Evolutionary conservation across 2,329 filamentous ascomycete species (phyloP).

Genomic region (Fusarium bactridioides): DNA sequence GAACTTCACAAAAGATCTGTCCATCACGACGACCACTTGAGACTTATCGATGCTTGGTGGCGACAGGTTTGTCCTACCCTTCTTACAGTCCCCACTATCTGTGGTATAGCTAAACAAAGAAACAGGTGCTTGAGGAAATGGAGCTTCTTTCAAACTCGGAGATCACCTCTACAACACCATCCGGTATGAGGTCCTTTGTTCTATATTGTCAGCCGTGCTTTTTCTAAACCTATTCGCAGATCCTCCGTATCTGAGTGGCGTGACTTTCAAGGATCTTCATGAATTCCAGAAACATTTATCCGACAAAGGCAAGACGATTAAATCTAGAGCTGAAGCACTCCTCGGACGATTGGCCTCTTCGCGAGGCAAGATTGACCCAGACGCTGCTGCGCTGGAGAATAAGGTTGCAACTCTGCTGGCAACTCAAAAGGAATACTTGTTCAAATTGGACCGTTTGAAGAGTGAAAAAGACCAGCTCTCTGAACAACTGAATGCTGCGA

Average conservation of each 20-base stretch:
- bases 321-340: conserved; percentile 74
- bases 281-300: conserved; percentile 86
- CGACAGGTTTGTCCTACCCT: conserved; percentile 72
- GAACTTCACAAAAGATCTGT: conserved; percentile 79
- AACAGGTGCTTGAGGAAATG: conserved; percentile 69
- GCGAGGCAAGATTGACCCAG: conserved; percentile 66
- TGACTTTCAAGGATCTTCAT: conserved; percentile 68
- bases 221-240: conserved; percentile 52
- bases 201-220: background rate
- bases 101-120: conserved; percentile 16
- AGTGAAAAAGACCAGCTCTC: conserved; percentile 85
- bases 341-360: conserved; percentile 64
- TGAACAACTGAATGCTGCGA: conserved; percentile 87
- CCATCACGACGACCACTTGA: conserved; percentile 91
- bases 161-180: conserved; percentile 31
- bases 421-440: conserved; percentile 80
- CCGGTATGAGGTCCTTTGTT: conserved; percentile 36
- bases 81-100: background rate
- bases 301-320: conserved; percentile 78
- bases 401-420: conserved; percentile 80
- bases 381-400: conserved; percentile 75
- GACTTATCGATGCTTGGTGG: conserved; percentile 92
- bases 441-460: conserved; percentile 77
- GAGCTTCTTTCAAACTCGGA: conserved; percentile 64
- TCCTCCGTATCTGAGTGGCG: conserved; percentile 63